These are phyloP conservation scores for Butyriboletus loyo DNA, from an alignment of 768 basidiomycete genomes.

Conservation along the genomic window DNA sequence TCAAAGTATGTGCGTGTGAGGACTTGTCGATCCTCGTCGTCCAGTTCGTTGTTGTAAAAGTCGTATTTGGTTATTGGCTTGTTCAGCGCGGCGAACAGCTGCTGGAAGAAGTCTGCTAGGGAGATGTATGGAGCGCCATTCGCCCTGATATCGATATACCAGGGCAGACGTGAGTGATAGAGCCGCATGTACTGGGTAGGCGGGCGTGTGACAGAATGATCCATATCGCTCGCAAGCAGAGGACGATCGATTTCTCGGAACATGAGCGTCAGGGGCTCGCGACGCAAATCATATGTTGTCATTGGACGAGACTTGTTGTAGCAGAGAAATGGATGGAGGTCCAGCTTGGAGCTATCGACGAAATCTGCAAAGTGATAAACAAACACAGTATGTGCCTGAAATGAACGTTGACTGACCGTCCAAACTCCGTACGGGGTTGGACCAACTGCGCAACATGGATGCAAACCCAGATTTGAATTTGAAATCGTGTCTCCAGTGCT, in stretches of 20 bases:
- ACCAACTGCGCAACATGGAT: constrained; percentile 27
- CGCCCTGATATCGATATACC: constrained; percentile 60
- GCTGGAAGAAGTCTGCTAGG: constrained; percentile 50
- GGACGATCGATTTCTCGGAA: constrained; percentile 46
- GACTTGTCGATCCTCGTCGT: constrained; percentile 40
- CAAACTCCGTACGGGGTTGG: constrained; percentile 8
- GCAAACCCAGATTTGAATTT: constrained; percentile 32
- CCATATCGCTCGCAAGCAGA: constrained; percentile 48
- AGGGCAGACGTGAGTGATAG: constrained; percentile 56
- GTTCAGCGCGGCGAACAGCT: constrained; percentile 43
- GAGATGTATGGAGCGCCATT: constrained; percentile 51
- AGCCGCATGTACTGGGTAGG: constrained; percentile 50
- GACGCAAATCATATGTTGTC: constrained; percentile 51
- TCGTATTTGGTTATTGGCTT: constrained; percentile 48
- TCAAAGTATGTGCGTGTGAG: constrained; percentile 45
- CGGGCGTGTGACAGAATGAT: constrained; percentile 52
- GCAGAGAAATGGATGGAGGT: constrained; percentile 22
- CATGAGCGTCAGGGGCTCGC: constrained; percentile 35
- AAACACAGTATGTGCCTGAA: neutral
- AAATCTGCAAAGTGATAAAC: constrained; percentile 10
- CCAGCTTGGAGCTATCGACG: constrained; percentile 26
- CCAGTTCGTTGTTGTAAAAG: constrained; percentile 58
- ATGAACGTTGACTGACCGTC: constrained; percentile 17
- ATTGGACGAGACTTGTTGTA: constrained; percentile 33
- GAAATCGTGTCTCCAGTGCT: constrained; percentile 31